Conservation (phyloP, 441 rosid genomes). For the Erodium trifolium region DNA sequence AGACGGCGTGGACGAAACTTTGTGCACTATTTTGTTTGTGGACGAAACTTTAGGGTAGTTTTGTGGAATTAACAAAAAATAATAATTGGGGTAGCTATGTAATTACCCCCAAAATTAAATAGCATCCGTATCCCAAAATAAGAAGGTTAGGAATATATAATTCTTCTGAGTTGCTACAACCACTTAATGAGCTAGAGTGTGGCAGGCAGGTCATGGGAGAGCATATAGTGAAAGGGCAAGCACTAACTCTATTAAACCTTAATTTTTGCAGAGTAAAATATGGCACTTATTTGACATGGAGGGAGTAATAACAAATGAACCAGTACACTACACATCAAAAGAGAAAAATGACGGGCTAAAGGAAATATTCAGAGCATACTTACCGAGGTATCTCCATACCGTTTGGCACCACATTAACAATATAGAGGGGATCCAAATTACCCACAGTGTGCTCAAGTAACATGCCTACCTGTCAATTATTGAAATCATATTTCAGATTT, state of each 20-base stretch:
- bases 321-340: too few species aligned
- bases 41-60: too few species aligned
- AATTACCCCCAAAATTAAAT: too few species aligned
- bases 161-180: not conserved
- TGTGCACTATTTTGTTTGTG: too few species aligned
- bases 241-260: not conserved
- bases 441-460: slow-evolving; percentile 98
- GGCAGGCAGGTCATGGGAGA: too few species aligned
- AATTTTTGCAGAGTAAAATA: too few species aligned
- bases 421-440: slow-evolving; percentile 90
- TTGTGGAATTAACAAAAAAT: too few species aligned
- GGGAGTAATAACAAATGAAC: not conserved
- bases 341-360: not conserved
- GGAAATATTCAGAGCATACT: slow-evolving; percentile 26
- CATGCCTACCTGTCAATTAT: slow-evolving; percentile 70
- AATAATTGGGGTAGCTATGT: too few species aligned
- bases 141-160: not conserved
- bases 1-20: too few species aligned
- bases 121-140: too few species aligned
- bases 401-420: slow-evolving; percentile 94
- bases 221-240: too few species aligned
- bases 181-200: not conserved
- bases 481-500: slow-evolving; percentile 19
- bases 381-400: slow-evolving; percentile 98
- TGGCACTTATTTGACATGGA: not conserved